These are phyloP conservation scores for Aureoboletus auriporus DNA, from an alignment of 768 basidiomycete species.

Conservation along the genomic window DNA sequence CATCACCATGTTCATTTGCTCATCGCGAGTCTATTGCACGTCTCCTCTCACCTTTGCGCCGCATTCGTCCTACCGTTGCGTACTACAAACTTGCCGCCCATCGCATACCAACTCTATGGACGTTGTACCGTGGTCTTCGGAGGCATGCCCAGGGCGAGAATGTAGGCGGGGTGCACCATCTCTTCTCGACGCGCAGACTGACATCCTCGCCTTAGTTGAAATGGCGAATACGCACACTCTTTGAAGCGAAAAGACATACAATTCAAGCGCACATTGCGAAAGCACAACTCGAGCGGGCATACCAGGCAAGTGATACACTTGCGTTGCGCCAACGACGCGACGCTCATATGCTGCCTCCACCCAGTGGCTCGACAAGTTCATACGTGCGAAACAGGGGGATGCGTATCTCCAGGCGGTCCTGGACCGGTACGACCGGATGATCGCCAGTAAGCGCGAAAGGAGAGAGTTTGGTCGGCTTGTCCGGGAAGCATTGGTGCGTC, in stretches of 20 bases:
- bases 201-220: slow-evolving; percentile 42
- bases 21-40: slow-evolving; percentile 52
- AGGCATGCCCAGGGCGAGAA: slow-evolving; percentile 49
- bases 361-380: slow-evolving; percentile 57
- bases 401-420: slow-evolving; percentile 42
- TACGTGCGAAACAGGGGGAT: slow-evolving; percentile 52
- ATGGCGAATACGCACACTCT: slow-evolving; percentile 51
- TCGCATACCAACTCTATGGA: slow-evolving; percentile 73
- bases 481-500: slow-evolving; percentile 49
- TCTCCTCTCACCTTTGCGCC: slow-evolving; percentile 53
- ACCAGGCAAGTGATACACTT: slow-evolving; percentile 44
- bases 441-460: slow-evolving; percentile 48
- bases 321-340: neutral
- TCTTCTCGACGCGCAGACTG: neutral
- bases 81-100: slow-evolving; percentile 72
- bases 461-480: slow-evolving; percentile 44
- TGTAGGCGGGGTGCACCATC: slow-evolving; percentile 35
- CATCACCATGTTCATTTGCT: slow-evolving; percentile 31
- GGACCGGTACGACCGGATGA: slow-evolving; percentile 53
- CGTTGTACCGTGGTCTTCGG: slow-evolving; percentile 68
- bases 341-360: neutral
- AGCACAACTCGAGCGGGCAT: slow-evolving; percentile 43
- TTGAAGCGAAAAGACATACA: slow-evolving; percentile 46
- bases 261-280: slow-evolving; percentile 53
- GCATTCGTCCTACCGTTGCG: slow-evolving; percentile 56